A percentile compares a stretch with the other conserved stretches of the same genome.
phyloP scores from a whole-genome alignment of 805 yeast species.

The Ogataea methylovora region DNA sequence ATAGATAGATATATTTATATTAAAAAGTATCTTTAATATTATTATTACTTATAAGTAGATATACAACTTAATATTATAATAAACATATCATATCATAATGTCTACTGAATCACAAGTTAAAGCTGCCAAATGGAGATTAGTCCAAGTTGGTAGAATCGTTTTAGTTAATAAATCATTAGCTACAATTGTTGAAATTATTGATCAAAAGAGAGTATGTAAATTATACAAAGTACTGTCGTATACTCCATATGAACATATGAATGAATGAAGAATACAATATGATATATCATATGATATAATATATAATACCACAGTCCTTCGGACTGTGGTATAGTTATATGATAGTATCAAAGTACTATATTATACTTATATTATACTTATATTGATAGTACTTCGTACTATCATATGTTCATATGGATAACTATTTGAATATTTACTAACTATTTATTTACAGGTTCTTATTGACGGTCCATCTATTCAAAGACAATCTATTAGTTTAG shows the following conservation, averaged over 20 bases:
- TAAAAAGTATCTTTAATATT: too few species aligned
- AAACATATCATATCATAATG: conserved; percentile 31
- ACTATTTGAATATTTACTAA: conserved; percentile 8
- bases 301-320: too few species aligned
- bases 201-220: conserved; percentile 92
- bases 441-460: conserved; percentile 50
- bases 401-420: background rate
- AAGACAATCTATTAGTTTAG: conserved; percentile 88
- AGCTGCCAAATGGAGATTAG: conserved; percentile 98
- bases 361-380: too few species aligned
- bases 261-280: too few species aligned
- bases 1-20: background rate
- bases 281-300: too few species aligned
- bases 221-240: too few species aligned
- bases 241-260: too few species aligned
- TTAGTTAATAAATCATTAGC: conserved; percentile 90
- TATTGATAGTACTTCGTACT: too few species aligned
- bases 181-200: conserved; percentile 96
- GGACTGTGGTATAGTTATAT: too few species aligned
- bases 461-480: conserved; percentile 95
- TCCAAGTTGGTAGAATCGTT: conserved; percentile 99
- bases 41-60: too few species aligned
- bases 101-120: conserved; percentile 53
- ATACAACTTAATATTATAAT: background rate
- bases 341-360: too few species aligned